These are phyloP conservation scores for Murraya koenigii DNA, from an alignment of 345 rosid species.

Conservation along the genomic window DNA sequence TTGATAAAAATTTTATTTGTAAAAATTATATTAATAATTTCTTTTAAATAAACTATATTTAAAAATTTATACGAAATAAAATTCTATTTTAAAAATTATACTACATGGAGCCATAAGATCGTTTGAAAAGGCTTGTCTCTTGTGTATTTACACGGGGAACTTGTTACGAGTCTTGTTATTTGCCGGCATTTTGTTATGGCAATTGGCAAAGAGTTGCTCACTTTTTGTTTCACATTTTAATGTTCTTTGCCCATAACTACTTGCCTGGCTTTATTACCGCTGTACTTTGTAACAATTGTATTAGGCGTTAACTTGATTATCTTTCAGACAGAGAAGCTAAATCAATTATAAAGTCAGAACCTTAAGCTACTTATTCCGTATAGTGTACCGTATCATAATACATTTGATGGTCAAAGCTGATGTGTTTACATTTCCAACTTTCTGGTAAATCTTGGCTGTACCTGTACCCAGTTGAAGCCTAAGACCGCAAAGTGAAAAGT, in stretches of 20 bases:
- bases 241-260: neutral
- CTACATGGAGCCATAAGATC: neutral
- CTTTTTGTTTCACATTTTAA: neutral
- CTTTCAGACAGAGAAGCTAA: neutral
- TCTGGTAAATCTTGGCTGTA: neutral
- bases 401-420: neutral
- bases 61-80: no score
- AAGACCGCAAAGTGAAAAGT: neutral
- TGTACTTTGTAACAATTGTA: neutral
- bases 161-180: no score
- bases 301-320: no score
- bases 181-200: neutral
- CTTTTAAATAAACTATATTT: no score
- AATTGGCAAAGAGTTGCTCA: neutral
- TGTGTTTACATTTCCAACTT: neutral
- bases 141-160: neutral
- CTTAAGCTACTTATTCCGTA: neutral
- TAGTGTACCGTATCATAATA: neutral
- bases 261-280: neutral
- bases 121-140: neutral
- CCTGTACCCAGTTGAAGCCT: neutral
- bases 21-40: no score
- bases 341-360: neutral
- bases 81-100: no score
- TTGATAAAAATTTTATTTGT: no score